Percentiles rank a stretch among this genome's conserved stretches.
phyloP scores from a whole-genome alignment of 805 yeast species.

The Metschnikowia bowlesiae region DNA sequence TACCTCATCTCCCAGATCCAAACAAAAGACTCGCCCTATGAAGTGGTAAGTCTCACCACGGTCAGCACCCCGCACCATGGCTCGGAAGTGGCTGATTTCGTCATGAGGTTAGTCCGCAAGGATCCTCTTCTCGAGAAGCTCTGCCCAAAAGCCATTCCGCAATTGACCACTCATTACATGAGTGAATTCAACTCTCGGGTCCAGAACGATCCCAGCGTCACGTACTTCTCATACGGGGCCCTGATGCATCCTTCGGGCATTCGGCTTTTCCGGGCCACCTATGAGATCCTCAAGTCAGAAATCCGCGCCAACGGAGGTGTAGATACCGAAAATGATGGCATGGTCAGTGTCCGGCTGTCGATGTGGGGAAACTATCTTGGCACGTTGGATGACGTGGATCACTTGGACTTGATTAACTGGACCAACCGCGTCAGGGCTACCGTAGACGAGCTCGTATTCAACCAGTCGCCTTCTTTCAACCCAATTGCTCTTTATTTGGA shows the following conservation, averaged over 20 bases:
- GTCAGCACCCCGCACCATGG: constrained; percentile 88
- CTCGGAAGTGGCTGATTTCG: constrained; percentile 73
- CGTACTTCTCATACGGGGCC: constrained; percentile 84
- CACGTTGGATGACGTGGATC: constrained; percentile 74
- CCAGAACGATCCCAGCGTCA: constrained; percentile 54
- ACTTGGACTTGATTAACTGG: constrained; percentile 84
- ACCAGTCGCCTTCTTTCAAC: constrained; percentile 45
- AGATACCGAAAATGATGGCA: constrained; percentile 74
- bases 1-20: constrained; percentile 58
- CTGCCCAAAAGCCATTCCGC: constrained; percentile 45
- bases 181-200: constrained; percentile 50
- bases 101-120: constrained; percentile 33
- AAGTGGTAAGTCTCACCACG: constrained; percentile 75
- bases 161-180: constrained; percentile 58
- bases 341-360: constrained; percentile 74
- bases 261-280: constrained; percentile 58
- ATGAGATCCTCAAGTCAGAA: constrained; percentile 50
- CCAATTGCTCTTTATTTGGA: constrained; percentile 68
- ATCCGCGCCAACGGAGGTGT: constrained; percentile 13
- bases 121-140: constrained; percentile 15
- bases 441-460: constrained; percentile 26
- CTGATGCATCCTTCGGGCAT: constrained; percentile 57
- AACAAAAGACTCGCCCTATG: constrained; percentile 34
- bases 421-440: constrained; percentile 46
- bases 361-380: constrained; percentile 85